phyloP scores from a whole-genome alignment of 257 asterid genomes.

The Galeopsis tetrahit region DNA sequence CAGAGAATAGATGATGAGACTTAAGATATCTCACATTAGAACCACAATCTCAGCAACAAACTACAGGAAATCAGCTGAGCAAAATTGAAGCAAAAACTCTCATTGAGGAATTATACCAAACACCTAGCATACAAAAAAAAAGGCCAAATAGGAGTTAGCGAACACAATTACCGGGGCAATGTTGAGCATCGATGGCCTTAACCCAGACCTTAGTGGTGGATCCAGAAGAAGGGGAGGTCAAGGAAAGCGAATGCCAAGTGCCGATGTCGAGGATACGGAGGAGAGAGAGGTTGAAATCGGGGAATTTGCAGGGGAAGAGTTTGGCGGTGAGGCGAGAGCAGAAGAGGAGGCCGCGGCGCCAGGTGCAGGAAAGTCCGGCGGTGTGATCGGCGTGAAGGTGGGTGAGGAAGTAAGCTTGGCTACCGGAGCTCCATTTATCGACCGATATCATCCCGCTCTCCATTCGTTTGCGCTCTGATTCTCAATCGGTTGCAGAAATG shows the following conservation, averaged over 20 bases:
- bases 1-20: conserved; percentile 8
- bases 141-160: neutral
- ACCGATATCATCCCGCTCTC: conserved; percentile 85
- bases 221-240: conserved; percentile 59
- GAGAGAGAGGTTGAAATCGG: conserved; percentile 73
- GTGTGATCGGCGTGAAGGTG: conserved; percentile 95
- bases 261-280: conserved; percentile 67
- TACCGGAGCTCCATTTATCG: conserved; percentile 75
- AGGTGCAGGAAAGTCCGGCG: conserved; percentile 61
- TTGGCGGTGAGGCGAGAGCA: conserved; percentile 78
- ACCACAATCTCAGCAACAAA: conserved; percentile 14
- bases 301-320: conserved; percentile 72
- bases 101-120: conserved; percentile 43
- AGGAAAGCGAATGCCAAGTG: conserved; percentile 61
- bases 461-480: conserved; percentile 37
- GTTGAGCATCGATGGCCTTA: conserved; percentile 79
- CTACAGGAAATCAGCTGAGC: neutral
- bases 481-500: neutral
- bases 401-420: conserved; percentile 88
- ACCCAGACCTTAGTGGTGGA: conserved; percentile 43
- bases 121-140: conserved; percentile 30
- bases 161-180: conserved; percentile 59
- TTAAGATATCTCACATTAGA: conserved; percentile 1
- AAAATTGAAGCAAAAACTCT: conserved; percentile 12
- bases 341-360: conserved; percentile 75